phyloP scores from a whole-genome alignment of 768 basidiomycete species.

The Russula sp. region DNA sequence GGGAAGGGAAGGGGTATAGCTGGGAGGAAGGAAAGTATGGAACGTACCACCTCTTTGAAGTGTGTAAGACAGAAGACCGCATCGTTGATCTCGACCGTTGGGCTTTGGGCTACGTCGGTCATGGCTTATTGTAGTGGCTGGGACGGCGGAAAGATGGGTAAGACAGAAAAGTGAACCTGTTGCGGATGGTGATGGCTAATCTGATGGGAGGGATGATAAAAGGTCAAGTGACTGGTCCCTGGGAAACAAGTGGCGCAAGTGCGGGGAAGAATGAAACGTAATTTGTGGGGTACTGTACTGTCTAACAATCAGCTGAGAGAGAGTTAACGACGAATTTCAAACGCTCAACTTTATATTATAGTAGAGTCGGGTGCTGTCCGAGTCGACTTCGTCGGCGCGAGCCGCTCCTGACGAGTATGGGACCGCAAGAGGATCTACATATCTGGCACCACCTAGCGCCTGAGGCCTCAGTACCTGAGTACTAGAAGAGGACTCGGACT shows the following conservation, averaged over 20 bases:
- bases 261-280: background rate
- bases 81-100: conserved; percentile 71
- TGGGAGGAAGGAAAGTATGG: conserved; percentile 23
- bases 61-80: conserved; percentile 71
- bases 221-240: conserved; percentile 7
- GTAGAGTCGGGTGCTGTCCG: too few relatives aligned
- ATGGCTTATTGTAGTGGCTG: conserved; percentile 28
- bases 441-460: too few relatives aligned
- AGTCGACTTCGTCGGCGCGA: too few relatives aligned
- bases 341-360: too few relatives aligned
- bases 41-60: conserved; percentile 72
- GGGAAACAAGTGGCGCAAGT: background rate
- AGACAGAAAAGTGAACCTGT: background rate
- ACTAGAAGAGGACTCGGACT: too few relatives aligned
- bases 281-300: too few relatives aligned
- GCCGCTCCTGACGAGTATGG: too few relatives aligned
- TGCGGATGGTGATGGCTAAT: background rate
- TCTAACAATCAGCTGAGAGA: too few relatives aligned
- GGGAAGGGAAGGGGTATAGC: conserved; percentile 14
- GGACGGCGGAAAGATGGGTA: background rate
- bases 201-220: background rate
- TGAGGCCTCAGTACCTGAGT: too few relatives aligned
- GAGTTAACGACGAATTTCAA: too few relatives aligned
- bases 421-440: too few relatives aligned
- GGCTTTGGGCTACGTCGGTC: conserved; percentile 36